These are phyloP conservation scores for Zanthoxylum bungeanum DNA, from an alignment of 345 rosid genomes.

Conservation along the genomic window DNA sequence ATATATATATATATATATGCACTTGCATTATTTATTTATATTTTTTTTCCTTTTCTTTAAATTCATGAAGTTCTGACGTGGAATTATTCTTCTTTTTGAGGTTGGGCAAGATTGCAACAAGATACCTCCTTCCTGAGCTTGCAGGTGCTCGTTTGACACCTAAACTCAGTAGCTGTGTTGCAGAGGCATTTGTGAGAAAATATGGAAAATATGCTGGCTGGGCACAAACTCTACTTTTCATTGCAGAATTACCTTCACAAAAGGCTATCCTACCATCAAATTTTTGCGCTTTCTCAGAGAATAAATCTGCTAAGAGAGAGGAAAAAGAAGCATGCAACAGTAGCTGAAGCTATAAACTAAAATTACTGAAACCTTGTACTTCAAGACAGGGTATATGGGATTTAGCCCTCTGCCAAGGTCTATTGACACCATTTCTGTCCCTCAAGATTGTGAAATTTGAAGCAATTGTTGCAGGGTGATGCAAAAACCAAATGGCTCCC, in stretches of 20 bases:
- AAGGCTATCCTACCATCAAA: constrained; percentile 59
- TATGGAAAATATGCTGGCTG: constrained; percentile 95
- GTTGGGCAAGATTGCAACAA: constrained; percentile 71
- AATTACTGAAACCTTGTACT: neutral
- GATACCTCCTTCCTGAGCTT: constrained; percentile 76
- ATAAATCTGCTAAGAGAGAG: constrained; percentile 28
- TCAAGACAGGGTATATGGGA: neutral
- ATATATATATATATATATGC: too few relatives aligned
- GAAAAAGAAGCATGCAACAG: constrained; percentile 10
- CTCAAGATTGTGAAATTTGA: constrained; percentile 2
- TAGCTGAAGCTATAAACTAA: constrained; percentile 12
- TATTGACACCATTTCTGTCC: neutral
- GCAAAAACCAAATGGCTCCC: neutral
- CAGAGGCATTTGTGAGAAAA: constrained; percentile 89
- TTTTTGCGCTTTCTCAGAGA: constrained; percentile 31
- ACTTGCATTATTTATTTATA: too few relatives aligned
- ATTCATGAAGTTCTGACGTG: constrained; percentile 19
- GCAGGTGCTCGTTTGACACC: constrained; percentile 69
- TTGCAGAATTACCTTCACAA: constrained; percentile 87
- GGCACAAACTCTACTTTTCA: constrained; percentile 92
- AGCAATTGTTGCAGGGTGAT: neutral
- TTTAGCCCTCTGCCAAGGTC: constrained; percentile 3
- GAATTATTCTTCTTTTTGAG: constrained; percentile 18
- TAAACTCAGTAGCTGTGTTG: constrained; percentile 66
- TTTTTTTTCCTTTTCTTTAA: neutral